Evolutionary conservation across 2,329 filamentous ascomycete genomes (phyloP), one percentile per base, ranked within the genome.

Genomic region (Aureobasidium sp.): DNA sequence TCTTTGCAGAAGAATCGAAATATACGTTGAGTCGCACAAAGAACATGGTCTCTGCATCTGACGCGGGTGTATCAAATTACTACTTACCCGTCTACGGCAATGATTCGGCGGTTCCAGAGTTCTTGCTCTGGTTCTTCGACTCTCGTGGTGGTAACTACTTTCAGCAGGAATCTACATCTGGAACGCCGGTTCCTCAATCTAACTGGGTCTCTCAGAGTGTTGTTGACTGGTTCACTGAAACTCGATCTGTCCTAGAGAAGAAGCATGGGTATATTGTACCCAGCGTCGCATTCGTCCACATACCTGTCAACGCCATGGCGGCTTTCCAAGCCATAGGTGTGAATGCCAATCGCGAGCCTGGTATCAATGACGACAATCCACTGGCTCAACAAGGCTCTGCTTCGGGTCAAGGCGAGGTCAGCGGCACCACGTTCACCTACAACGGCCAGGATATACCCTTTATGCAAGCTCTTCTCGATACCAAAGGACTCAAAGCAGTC

Each of bases 101-200:
- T 49, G 62, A 64, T 25, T 79, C 79, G 0, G 67, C 76, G 0
- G 45, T 53, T 1, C 80, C 82, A 7, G 66, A 68, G 8, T 67
- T 78, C 8, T 67, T 90, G 0, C 75, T 91, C 1, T 91, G 86
- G 85, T 90, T 90, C 73, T 89, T 91, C 67, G 88, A 90, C 67
- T 82, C 79, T 61, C 78, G 82, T 16, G 85, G 86, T 39, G 85
- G 85, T 8, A 75, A 76, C 57, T 74, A 77, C 53, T 83, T 79
- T 66, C 78, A 75, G 50, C 65, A 79, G 25, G 62, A 70, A 32
- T 55, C 66, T 3, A 29, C 62, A 6, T 58, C 66, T 30, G 70
- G 69, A 21, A 62, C 69, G 11, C 63, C 66, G 11, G 67, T 74
- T 14, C 65, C 68, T 5, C 72, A 75, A 42, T 72, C 71, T 3